Evolutionary conservation across 2,329 filamentous ascomycete genomes (phyloP).

Genomic region (Talaromyces sp.): DNA sequence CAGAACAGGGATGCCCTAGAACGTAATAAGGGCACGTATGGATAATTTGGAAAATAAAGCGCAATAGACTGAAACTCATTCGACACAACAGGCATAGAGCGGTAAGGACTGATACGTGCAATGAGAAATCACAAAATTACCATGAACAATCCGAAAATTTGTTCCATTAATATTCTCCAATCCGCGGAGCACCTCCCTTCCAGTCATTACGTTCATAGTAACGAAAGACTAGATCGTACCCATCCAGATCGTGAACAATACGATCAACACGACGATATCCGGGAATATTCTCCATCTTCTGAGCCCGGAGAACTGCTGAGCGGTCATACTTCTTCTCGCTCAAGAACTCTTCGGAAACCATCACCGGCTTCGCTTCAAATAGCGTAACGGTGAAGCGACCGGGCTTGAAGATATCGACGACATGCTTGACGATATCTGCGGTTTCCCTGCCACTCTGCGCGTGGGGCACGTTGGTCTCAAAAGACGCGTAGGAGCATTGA

Average conservation of each 20-base stretch:
- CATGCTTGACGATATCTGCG: constrained; percentile 85
- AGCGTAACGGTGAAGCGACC: constrained; percentile 97
- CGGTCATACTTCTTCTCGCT: constrained; percentile 45
- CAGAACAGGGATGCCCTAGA: background rate
- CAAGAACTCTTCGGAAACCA: constrained; percentile 38
- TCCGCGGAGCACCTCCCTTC: constrained; percentile 61
- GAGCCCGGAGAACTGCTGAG: constrained; percentile 40
- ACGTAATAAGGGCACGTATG: background rate
- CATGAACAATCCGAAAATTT: background rate
- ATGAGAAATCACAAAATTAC: background rate
- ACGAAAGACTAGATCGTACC: constrained; percentile 93
- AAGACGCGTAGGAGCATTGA: constrained; percentile 94
- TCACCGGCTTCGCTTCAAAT: constrained; percentile 76
- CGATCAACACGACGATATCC: constrained; percentile 89
- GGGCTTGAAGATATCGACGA: constrained; percentile 92
- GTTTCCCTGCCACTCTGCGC: constrained; percentile 84
- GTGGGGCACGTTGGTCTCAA: constrained; percentile 95
- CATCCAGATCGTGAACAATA: constrained; percentile 95
- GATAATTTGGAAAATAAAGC: constrained; percentile 2
- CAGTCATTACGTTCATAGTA: constrained; percentile 92
- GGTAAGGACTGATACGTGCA: constrained; percentile 9
- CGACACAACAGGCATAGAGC: constrained; percentile 5
- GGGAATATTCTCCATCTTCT: constrained; percentile 70
- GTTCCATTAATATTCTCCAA: constrained; percentile 49
- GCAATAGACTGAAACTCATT: background rate